Conservation (phyloP, 441 rosid genomes). For the Brassica balearica region DNA sequence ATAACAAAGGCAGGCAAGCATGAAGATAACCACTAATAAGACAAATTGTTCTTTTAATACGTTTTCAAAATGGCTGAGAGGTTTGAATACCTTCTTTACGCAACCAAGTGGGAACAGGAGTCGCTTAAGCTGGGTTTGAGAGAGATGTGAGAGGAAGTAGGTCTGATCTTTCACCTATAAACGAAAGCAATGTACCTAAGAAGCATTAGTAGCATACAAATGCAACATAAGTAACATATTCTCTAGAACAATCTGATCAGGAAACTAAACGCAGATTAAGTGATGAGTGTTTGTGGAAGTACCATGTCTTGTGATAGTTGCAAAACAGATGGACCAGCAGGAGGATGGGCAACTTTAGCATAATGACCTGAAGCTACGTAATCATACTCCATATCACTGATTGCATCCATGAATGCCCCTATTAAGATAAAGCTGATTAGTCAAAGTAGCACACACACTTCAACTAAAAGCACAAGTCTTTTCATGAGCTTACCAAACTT, state of each 20-base stretch:
- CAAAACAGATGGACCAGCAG: slow-evolving; percentile 60
- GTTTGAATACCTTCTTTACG: slow-evolving; percentile 63
- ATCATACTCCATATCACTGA: slow-evolving; percentile 68
- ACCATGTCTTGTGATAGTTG: slow-evolving; percentile 85
- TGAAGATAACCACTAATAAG: neutral
- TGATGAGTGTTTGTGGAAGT: slow-evolving; percentile 1
- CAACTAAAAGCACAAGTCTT: slow-evolving; percentile 4
- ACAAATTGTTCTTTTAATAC: neutral
- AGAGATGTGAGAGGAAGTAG: slow-evolving; percentile 95
- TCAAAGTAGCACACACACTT: neutral
- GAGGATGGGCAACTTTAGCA: slow-evolving; percentile 77
- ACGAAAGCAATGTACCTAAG: slow-evolving; percentile 1
- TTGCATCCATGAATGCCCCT: slow-evolving; percentile 92
- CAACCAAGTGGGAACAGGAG: slow-evolving; percentile 91
- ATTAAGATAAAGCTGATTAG: neutral
- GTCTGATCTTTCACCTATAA: slow-evolving; percentile 91
- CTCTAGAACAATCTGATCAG: neutral
- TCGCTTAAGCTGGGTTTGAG: slow-evolving; percentile 77
- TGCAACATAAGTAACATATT: neutral
- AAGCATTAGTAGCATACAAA: slow-evolving; percentile 11
- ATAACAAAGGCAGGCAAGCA: slow-evolving; percentile 1
- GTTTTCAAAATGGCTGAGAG: neutral
- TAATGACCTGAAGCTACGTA: slow-evolving; percentile 91
- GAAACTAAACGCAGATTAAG: neutral
- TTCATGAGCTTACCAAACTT: slow-evolving; percentile 71